phyloP scores from a whole-genome alignment of 2,329 filamentous ascomycete genomes.

The Xylaria multiplex region DNA sequence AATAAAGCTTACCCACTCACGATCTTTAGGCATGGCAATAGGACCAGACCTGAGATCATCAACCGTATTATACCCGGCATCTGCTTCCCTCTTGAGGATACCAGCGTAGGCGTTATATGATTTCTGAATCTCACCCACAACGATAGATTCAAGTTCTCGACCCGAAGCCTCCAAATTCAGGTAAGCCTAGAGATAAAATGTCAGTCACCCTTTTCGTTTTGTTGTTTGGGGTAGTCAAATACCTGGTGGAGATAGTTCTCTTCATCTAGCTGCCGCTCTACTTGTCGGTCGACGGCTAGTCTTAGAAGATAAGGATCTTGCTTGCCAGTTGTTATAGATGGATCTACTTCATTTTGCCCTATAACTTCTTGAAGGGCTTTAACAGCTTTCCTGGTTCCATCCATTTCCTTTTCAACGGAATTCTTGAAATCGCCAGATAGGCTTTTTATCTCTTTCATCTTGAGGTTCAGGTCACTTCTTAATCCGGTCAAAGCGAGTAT shows the following conservation, averaged over 20 bases:
- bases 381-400: constrained; percentile 81
- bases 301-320: constrained; percentile 91
- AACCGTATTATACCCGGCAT: constrained; percentile 79
- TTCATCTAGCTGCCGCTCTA: constrained; percentile 93
- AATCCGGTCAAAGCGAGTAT: constrained; percentile 87
- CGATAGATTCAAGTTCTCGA: constrained; percentile 93
- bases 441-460: constrained; percentile 98
- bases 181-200: constrained; percentile 72
- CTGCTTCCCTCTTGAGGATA: constrained; percentile 90
- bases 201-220: constrained; percentile 25
- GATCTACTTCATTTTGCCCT: constrained; percentile 81
- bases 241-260: constrained; percentile 97
- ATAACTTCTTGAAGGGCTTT: constrained; percentile 83
- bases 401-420: constrained; percentile 93
- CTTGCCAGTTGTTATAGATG: constrained; percentile 79
- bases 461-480: constrained; percentile 88
- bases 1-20: constrained; percentile 89
- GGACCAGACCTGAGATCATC: constrained; percentile 86
- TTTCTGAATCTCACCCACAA: constrained; percentile 97
- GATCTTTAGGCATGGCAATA: constrained; percentile 91
- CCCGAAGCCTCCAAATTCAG: constrained; percentile 94
- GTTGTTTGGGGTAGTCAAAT: constrained; percentile 48
- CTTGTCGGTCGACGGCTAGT: constrained; percentile 85
- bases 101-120: constrained; percentile 94
- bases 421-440: constrained; percentile 97